Evolutionary conservation across 1,284 basidiomycete species (phyloP).

Genomic region (Sporisorium scitamineum): DNA sequence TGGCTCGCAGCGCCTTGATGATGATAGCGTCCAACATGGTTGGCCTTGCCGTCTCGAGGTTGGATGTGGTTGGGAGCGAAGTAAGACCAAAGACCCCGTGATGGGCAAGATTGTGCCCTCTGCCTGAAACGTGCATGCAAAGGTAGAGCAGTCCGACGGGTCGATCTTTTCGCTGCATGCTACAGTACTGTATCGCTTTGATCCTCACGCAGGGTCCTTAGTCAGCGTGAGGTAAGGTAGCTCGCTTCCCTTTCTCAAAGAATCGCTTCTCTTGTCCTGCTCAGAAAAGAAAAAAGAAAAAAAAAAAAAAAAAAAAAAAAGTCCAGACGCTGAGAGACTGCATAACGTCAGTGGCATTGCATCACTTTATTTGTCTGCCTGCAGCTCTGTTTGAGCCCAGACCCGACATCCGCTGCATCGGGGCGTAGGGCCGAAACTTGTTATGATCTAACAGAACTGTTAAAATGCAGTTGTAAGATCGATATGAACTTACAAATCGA

Average conservation of each 20-base stretch:
- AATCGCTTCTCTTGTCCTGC: background rate
- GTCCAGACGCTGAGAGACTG: background rate
- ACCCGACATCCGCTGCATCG: background rate
- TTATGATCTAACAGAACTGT: background rate
- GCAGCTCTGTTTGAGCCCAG: background rate
- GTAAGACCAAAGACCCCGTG: background rate
- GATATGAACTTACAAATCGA: background rate
- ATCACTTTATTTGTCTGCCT: slow-evolving; percentile 3
- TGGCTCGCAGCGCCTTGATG: slow-evolving; percentile 40
- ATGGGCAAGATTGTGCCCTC: no score
- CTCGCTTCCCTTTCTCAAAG: background rate
- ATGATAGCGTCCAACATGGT: slow-evolving; percentile 30
- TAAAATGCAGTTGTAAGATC: background rate
- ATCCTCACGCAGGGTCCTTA: slow-evolving; percentile 1
- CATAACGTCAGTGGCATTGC: background rate
- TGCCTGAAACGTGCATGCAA: background rate
- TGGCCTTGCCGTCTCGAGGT: background rate
- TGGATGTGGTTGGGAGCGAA: slow-evolving; percentile 1
- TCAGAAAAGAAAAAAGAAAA: no score
- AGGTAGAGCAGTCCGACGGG: background rate
- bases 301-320: background rate
- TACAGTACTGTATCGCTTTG: background rate
- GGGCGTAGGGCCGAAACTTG: background rate
- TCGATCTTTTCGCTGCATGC: background rate
- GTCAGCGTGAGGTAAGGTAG: background rate